Evolutionary conservation across 2,329 filamentous ascomycete species (phyloP).

Genomic region (Mycosphaerelloides madeirae): DNA sequence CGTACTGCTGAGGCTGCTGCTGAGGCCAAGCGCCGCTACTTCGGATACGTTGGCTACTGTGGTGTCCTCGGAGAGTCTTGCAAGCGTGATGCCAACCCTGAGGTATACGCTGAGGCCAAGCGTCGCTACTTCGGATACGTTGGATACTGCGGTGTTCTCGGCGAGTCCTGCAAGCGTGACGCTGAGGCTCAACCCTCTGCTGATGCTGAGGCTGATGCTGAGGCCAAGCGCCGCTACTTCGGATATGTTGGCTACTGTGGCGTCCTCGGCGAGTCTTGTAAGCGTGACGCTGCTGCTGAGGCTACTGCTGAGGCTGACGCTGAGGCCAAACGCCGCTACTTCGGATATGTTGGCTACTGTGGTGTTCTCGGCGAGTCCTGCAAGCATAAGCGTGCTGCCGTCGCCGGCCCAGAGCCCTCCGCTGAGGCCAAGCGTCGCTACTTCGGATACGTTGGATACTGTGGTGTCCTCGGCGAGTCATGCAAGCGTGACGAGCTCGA

Average conservation of each 20-base stretch:
- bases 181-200: constrained; percentile 33
- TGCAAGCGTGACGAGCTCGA: constrained; percentile 38
- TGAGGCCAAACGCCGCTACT: background rate
- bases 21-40: constrained; percentile 12
- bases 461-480: constrained; percentile 35
- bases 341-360: constrained; percentile 32
- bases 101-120: background rate
- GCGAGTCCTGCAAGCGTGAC: constrained; percentile 41
- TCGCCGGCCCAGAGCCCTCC: constrained; percentile 8
- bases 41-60: background rate
- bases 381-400: constrained; percentile 12
- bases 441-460: constrained; percentile 21
- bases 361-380: constrained; percentile 40
- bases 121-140: constrained; percentile 9
- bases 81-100: constrained; percentile 11
- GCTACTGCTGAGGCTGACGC: constrained; percentile 31
- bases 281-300: constrained; percentile 3
- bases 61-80: background rate
- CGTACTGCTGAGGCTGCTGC: constrained; percentile 24
- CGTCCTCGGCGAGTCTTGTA: constrained; percentile 40
- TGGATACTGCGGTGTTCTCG: constrained; percentile 37
- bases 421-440: constrained; percentile 4
- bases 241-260: constrained; percentile 33
- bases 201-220: constrained; percentile 17
- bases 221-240: background rate